Evolutionary conservation across 345 rosid species (phyloP), one percentile per base, ranked within the genome.

Genomic region (Fremontodendron californicum): DNA sequence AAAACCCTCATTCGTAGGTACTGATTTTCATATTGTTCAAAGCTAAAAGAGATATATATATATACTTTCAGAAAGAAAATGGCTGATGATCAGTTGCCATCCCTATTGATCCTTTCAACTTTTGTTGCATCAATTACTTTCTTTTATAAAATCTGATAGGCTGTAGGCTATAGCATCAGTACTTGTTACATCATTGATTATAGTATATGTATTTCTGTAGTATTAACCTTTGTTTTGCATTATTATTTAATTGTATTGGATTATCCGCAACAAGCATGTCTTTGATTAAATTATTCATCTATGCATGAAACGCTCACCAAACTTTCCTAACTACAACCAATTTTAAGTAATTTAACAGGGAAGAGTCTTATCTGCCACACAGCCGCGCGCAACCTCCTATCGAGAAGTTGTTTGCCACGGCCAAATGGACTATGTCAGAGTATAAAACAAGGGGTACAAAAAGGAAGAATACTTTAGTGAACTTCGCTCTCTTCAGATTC

Each of bases 261-360:
- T 40, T 65, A 65, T 65, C 39, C 46, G 39, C n/a, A n/a, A 7
- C 4, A 39, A n/a, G n/a, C n/a, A n/a, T n/a, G n/a, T n/a, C n/a
- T n/a, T n/a, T 5, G 29, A 65, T n/a, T 19, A 19, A 19, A 39
- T 40, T 65, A 65, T 65, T 65, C 46, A 65, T 39, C 15, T 10
- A 39, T 65, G 48, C 8, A 65, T 65, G 48, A n/a, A 39, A 65
- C 23, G 29, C 71, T 65, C 71, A 65, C 71, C 71, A 21, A n/a
- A 39, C 70, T 65, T 65, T 65, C 70, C 48, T 10, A 39, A 39
- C 48, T n/a, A 31, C 40, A 65, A 4, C 15, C 16, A 65, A 13
- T 15, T 60, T 45, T 2, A 31, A 61, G 63, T 11, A 1, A 58
- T 35, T 18, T 63, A 37, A 35, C 68, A 33, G 68, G 68, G 43